Conservation (phyloP, 352 stramenopile genomes). For the Nothophytophthora sp. region DNA sequence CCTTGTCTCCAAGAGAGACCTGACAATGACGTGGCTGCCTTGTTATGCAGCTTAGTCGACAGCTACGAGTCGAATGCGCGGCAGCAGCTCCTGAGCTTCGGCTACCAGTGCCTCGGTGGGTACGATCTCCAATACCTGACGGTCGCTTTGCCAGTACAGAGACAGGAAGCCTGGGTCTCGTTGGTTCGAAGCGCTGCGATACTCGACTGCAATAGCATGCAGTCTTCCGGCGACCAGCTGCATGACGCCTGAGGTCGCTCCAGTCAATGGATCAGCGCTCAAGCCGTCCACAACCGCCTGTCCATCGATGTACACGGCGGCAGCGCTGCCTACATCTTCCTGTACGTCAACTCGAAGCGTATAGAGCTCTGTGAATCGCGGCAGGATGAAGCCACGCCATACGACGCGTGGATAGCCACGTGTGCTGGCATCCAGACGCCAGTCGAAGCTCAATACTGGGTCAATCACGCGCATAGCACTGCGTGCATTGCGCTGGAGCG, state of each 20-base stretch:
- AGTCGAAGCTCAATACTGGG: conserved; percentile 41
- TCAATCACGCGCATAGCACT: conserved; percentile 31
- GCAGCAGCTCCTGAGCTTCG: conserved; percentile 20
- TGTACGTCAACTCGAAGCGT: conserved; percentile 31
- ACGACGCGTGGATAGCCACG: conserved; percentile 41
- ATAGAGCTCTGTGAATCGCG: conserved; percentile 44
- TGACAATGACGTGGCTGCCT: too few species aligned
- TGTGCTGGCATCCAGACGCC: conserved; percentile 37
- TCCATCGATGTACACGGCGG: conserved; percentile 35
- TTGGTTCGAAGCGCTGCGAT: conserved; percentile 25
- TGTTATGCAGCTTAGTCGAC: too few species aligned
- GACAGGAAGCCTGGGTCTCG: conserved; percentile 13
- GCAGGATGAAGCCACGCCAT: conserved; percentile 47
- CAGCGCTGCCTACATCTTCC: conserved; percentile 12
- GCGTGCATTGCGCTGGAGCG: conserved; percentile 13
- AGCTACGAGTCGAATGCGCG: conserved; percentile 19
- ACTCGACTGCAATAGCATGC: conserved; percentile 50
- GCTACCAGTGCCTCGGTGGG: conserved; percentile 14
- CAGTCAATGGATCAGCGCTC: conserved; percentile 27
- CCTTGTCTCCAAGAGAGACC: conserved; percentile 59
- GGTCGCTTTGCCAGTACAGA: conserved; percentile 19
- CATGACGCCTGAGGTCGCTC: conserved; percentile 11
- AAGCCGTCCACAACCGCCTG: conserved; percentile 39
- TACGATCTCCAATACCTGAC: conserved; percentile 13
- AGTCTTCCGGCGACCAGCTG: conserved; percentile 29